A percentile compares a stretch with the other conserved stretches of the same genome.
These are phyloP conservation scores for Ophiostoma tasmaniense DNA, from an alignment of 2,329 filamentous ascomycete species.

Conservation along the genomic window DNA sequence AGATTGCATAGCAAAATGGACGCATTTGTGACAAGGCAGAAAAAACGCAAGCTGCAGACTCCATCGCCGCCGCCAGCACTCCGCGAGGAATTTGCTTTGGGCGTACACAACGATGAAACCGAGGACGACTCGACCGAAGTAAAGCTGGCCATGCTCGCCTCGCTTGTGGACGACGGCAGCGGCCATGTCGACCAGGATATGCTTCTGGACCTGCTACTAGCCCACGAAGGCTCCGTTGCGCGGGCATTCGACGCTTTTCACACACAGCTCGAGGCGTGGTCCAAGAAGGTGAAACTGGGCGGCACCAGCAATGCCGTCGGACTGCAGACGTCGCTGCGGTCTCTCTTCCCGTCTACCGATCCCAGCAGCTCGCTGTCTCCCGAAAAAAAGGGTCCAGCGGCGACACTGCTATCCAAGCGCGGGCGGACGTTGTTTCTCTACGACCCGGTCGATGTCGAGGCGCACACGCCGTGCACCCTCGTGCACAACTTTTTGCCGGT, in stretches of 20 bases:
- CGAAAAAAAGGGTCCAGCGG: conserved; percentile 30
- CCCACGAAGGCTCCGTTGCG: conserved; percentile 67
- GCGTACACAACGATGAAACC: not conserved
- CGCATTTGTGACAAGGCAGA: conserved; percentile 42
- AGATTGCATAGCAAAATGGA: conserved; percentile 39
- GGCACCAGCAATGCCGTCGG: conserved; percentile 32
- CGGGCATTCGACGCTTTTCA: conserved; percentile 51
- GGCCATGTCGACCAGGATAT: conserved; percentile 45
- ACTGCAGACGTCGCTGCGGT: conserved; percentile 55
- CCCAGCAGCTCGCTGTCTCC: not conserved
- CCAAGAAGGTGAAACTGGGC: conserved; percentile 1
- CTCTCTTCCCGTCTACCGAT: conserved; percentile 21
- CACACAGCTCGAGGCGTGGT: conserved; percentile 29
- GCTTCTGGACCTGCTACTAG: conserved; percentile 70
- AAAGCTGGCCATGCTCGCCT: conserved; percentile 76
- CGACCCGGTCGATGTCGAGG: conserved; percentile 69
- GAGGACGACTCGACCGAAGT: conserved; percentile 76
- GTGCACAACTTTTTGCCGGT: conserved; percentile 80
- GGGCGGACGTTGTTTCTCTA: conserved; percentile 80
- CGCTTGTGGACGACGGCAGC: conserved; percentile 55
- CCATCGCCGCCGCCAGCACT: conserved; percentile 16
- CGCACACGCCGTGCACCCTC: conserved; percentile 81
- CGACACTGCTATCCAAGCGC: conserved; percentile 47
- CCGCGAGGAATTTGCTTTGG: not conserved
- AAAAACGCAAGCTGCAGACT: conserved; percentile 39